A percentile compares a stretch with the other conserved stretches of the same genome.
Evolutionary conservation across 108 stramenopile species (phyloP).

Genomic region (Nitzschia palea): DNA sequence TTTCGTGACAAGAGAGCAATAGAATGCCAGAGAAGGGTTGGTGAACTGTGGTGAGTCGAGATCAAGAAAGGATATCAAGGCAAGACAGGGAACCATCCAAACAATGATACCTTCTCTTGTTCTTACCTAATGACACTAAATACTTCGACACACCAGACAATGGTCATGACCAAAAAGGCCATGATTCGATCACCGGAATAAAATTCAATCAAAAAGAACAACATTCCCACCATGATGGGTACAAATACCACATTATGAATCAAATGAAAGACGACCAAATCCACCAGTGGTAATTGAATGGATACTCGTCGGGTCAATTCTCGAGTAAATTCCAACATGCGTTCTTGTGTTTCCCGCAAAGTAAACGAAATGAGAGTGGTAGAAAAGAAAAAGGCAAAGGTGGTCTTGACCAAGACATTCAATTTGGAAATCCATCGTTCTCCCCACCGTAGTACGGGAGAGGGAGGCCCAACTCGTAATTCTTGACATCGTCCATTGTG

Average conservation of each 20-base stretch:
- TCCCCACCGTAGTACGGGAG: neutral
- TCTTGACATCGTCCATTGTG: constrained; percentile 37
- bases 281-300: constrained; percentile 41
- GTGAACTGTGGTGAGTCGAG: too few relatives aligned
- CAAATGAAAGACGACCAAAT: constrained; percentile 65
- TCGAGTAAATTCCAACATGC: constrained; percentile 94
- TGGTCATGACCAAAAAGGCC: constrained; percentile 84
- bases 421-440: constrained; percentile 27
- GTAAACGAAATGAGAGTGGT: constrained; percentile 90
- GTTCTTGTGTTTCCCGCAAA: constrained; percentile 93
- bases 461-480: neutral
- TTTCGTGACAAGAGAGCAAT: too few relatives aligned
- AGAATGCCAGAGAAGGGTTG: too few relatives aligned
- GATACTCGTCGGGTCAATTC: constrained; percentile 73
- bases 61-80: too few relatives aligned
- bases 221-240: constrained; percentile 92
- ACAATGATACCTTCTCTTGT: too few relatives aligned
- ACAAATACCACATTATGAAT: constrained; percentile 89
- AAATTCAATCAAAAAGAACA: constrained; percentile 94
- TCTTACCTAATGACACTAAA: constrained; percentile 83
- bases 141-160: constrained; percentile 93
- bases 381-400: constrained; percentile 90
- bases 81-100: too few relatives aligned
- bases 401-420: constrained; percentile 62
- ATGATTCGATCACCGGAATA: constrained; percentile 88